Conservation (phyloP, 495 filamentous ascomycete species). For the Glonium stellatum region DNA sequence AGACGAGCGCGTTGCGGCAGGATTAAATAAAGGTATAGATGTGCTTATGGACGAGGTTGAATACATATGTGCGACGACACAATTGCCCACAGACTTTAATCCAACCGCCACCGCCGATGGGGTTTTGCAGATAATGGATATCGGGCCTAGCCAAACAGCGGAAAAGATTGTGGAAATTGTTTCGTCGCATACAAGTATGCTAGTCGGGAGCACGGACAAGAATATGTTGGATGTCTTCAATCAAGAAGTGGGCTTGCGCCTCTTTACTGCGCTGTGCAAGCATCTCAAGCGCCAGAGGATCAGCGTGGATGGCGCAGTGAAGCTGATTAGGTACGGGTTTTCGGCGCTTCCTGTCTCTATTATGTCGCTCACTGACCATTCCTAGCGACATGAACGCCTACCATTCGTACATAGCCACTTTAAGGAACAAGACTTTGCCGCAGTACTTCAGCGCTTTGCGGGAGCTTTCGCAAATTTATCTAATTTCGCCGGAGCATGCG, state of each 20-base stretch:
- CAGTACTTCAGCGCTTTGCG: conserved; percentile 87
- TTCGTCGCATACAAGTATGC: conserved; percentile 79
- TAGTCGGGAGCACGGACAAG: conserved; percentile 90
- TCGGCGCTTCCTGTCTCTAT: neutral
- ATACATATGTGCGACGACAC: conserved; percentile 83
- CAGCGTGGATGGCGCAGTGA: conserved; percentile 80
- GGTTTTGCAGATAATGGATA: conserved; percentile 51
- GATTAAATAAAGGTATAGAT: conserved; percentile 94
- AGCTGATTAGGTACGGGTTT: conserved; percentile 65
- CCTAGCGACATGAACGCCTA: conserved; percentile 88
- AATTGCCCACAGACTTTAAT: conserved; percentile 84
- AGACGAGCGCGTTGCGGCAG: conserved; percentile 92
- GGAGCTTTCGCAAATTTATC: conserved; percentile 89
- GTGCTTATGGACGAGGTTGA: conserved; percentile 98
- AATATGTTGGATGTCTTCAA: conserved; percentile 98
- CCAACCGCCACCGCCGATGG: conserved; percentile 47
- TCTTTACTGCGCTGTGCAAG: conserved; percentile 88
- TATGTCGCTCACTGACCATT: conserved; percentile 4
- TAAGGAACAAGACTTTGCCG: conserved; percentile 75
- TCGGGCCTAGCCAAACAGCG: conserved; percentile 75
- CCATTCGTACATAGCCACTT: conserved; percentile 69
- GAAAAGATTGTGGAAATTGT: conserved; percentile 75
- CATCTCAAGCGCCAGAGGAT: conserved; percentile 95
- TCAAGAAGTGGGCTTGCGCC: conserved; percentile 88
- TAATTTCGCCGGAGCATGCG: conserved; percentile 79